Conservation (phyloP, 768 basidiomycete species). For the Tulasnella sp. region DNA sequence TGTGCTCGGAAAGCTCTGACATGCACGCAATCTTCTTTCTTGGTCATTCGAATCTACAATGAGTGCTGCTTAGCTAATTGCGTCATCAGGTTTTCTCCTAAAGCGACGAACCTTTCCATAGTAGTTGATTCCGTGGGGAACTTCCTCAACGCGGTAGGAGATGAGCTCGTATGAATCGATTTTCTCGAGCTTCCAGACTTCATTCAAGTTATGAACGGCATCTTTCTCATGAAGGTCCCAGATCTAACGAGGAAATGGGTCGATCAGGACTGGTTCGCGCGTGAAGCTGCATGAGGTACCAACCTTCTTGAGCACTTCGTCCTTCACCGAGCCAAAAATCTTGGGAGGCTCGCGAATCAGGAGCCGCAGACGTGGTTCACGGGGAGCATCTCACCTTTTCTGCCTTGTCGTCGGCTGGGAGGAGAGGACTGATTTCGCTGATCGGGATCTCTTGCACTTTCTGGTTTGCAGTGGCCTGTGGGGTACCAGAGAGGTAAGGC, state of each 20-base stretch:
- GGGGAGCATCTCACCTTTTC: neutral
- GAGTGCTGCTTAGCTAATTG: neutral
- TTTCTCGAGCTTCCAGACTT: conserved; percentile 23
- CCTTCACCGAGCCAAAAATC: conserved; percentile 22
- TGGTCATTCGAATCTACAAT: conserved; percentile 12
- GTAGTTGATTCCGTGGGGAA: conserved; percentile 25
- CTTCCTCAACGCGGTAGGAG: conserved; percentile 22
- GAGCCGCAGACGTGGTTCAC: neutral
- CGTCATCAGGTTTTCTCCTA: no score
- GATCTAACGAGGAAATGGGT: neutral
- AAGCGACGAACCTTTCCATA: conserved; percentile 15
- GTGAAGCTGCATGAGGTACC: neutral
- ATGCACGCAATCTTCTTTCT: conserved; percentile 20
- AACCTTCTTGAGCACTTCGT: conserved; percentile 23
- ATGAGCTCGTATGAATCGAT: conserved; percentile 16
- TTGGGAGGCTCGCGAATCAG: neutral
- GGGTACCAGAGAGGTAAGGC: neutral
- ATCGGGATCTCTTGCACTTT: neutral
- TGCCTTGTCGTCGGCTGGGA: conserved; percentile 12
- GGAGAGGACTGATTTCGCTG: conserved; percentile 14
- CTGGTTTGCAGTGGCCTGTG: neutral
- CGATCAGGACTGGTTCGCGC: neutral
- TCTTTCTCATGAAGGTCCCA: conserved; percentile 28
- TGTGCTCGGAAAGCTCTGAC: conserved; percentile 21
- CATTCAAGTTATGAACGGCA: conserved; percentile 16